Evolutionary conservation across 2,329 filamentous ascomycete species (phyloP).

Genomic region (Xylariaceae sp.): DNA sequence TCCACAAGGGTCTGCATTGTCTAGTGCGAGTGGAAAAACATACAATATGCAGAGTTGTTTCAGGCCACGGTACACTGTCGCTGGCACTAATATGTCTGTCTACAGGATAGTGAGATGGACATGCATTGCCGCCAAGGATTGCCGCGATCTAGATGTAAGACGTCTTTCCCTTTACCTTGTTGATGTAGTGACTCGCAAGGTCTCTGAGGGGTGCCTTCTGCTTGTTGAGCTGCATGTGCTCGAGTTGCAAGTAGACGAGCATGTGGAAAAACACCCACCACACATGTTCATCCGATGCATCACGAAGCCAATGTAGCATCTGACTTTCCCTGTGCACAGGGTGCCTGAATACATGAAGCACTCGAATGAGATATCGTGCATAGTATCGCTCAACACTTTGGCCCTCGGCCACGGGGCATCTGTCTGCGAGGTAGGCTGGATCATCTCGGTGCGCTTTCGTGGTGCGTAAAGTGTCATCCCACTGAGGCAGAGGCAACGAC

Average conservation of each 20-base stretch:
- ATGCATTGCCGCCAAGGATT: too few species aligned
- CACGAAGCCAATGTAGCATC: conserved; percentile 20
- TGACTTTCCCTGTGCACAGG: not conserved
- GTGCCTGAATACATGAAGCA: not conserved
- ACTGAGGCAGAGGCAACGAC: conserved; percentile 17
- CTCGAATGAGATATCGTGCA: conserved; percentile 18
- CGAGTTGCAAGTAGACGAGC: conserved; percentile 25
- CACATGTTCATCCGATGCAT: conserved; percentile 12
- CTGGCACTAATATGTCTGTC: too few species aligned
- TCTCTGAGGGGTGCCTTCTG: not conserved
- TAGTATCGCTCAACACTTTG: conserved; percentile 18
- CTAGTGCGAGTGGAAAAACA: too few species aligned
- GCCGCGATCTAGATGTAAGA: too few species aligned
- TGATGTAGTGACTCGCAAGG: not conserved
- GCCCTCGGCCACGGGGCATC: not conserved
- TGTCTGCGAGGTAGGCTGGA: not conserved
- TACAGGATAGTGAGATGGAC: too few species aligned
- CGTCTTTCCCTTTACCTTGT: not conserved
- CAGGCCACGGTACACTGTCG: too few species aligned
- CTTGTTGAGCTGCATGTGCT: conserved; percentile 16
- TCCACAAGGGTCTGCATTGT: too few species aligned
- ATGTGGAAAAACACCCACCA: conserved; percentile 24
- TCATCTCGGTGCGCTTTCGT: conserved; percentile 4
- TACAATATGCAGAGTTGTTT: too few species aligned
- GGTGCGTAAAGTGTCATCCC: conserved; percentile 9